Conservation (phyloP, 768 basidiomycete species). For the Suillus subalutaceus region DNA sequence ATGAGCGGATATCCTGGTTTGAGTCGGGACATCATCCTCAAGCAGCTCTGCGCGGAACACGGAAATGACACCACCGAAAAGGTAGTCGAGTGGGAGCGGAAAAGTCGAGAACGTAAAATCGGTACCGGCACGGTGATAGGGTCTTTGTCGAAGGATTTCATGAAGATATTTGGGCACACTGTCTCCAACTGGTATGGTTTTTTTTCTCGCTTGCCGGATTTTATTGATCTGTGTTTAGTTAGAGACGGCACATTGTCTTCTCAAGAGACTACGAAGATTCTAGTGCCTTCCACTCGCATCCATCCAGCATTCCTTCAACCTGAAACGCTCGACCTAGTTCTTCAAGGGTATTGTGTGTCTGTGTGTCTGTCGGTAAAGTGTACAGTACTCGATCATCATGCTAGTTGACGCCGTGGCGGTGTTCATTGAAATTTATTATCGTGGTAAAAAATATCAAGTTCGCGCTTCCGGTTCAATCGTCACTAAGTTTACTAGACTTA, state of each 20-base stretch:
- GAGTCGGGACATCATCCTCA: conserved; percentile 13
- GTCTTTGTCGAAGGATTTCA: background rate
- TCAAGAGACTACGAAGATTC: background rate
- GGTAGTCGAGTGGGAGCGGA: background rate
- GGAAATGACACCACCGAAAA: background rate
- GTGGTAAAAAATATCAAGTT: background rate
- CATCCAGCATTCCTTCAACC: background rate
- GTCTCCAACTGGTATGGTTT: background rate
- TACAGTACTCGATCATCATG: background rate
- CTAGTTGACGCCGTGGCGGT: background rate
- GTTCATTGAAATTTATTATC: background rate
- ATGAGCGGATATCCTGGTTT: conserved; percentile 21
- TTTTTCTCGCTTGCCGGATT: background rate
- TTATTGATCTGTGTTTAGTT: background rate
- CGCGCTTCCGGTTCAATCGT: background rate
- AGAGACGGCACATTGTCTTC: background rate
- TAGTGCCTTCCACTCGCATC: background rate
- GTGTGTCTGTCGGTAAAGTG: background rate
- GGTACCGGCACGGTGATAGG: background rate
- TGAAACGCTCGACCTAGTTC: background rate
- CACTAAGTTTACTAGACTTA: background rate
- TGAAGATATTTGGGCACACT: background rate
- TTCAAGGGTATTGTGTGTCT: background rate
- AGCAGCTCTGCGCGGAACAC: background rate
- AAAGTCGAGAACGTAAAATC: background rate